Percentiles rank a stretch among this genome's conserved stretches.
Conservation (phyloP, 129 eudicot species). For the Flaveria robusta region DNA sequence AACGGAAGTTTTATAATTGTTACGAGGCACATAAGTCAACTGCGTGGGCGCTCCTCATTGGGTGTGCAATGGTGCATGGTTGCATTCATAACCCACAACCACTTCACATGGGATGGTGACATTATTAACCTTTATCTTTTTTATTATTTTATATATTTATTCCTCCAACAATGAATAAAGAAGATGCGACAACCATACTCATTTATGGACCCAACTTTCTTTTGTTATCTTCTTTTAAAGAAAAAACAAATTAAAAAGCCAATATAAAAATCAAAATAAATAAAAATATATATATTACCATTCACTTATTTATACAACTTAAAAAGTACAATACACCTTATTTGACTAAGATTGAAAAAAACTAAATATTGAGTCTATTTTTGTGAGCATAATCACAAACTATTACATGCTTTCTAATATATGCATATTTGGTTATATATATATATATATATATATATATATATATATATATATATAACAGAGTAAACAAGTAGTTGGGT, state of each 20-base stretch:
- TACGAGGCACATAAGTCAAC: conserved; percentile 24
- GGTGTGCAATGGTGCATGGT: conserved; percentile 9
- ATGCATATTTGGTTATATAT: not conserved
- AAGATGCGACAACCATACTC: conserved; percentile 30
- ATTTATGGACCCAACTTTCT: conserved; percentile 8
- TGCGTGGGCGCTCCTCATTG: conserved; percentile 24
- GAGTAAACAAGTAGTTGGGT: not conserved
- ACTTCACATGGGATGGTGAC: conserved; percentile 39
- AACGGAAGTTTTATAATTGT: not conserved
- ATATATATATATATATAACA: not conserved
- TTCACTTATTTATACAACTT: not conserved
- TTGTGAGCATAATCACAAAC: not conserved
- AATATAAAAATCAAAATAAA: no score
- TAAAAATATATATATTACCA: no score
- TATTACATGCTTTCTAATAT: not conserved
- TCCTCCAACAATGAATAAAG: conserved; percentile 22
- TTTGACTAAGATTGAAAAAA: not conserved
- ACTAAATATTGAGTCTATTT: not conserved
- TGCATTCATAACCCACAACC: conserved; percentile 35
- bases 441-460: no score
- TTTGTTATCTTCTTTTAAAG: not conserved
- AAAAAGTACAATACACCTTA: conserved; percentile 5
- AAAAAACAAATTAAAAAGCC: not conserved
- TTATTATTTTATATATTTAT: not conserved
- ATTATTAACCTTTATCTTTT: conserved; percentile 26